A percentile compares a stretch with the other conserved stretches of the same genome.
These are phyloP conservation scores for Kluyveromyces marxianus DNA, from an alignment of 1,139 yeast species.

Conservation along the genomic window DNA sequence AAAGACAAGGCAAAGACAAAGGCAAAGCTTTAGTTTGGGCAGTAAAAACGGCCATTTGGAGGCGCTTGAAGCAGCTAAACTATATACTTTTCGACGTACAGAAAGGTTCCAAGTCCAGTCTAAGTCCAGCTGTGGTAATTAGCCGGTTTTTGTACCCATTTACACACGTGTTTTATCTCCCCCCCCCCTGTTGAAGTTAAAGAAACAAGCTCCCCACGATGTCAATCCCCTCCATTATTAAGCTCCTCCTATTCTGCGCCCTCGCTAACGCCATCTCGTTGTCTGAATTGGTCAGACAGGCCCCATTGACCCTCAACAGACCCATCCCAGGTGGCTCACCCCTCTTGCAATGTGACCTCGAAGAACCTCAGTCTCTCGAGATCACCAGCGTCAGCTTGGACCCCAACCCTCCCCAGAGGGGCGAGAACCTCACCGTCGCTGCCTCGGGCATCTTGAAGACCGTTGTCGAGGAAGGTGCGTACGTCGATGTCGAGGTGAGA, in stretches of 20 bases:
- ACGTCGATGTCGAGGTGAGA: constrained; percentile 86
- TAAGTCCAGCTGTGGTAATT: too few relatives aligned
- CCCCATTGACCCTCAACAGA: constrained; percentile 30
- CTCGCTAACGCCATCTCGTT: not conserved
- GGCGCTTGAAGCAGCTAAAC: too few relatives aligned
- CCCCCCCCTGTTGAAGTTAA: too few relatives aligned
- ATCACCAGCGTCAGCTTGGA: constrained; percentile 51
- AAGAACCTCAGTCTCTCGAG: constrained; percentile 52
- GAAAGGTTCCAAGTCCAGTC: too few relatives aligned
- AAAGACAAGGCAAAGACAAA: too few relatives aligned
- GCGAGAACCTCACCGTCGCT: constrained; percentile 64
- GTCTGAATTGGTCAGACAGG: constrained; percentile 1
- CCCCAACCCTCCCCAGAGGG: constrained; percentile 88
- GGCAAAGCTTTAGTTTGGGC: too few relatives aligned
- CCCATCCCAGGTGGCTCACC: constrained; percentile 94
- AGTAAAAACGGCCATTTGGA: too few relatives aligned
- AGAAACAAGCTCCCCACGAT: too few relatives aligned
- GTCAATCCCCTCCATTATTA: not conserved
- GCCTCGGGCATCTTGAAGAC: constrained; percentile 60
- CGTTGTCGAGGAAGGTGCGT: constrained; percentile 72
- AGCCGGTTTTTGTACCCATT: too few relatives aligned
- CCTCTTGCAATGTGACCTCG: constrained; percentile 63
- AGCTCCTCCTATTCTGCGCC: not conserved
- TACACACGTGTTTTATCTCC: too few relatives aligned
- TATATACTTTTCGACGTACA: too few relatives aligned